Percentiles rank a stretch among this genome's conserved stretches.
Conservation (phyloP, 257 asterid genomes). For the Nemophila menziesii region DNA sequence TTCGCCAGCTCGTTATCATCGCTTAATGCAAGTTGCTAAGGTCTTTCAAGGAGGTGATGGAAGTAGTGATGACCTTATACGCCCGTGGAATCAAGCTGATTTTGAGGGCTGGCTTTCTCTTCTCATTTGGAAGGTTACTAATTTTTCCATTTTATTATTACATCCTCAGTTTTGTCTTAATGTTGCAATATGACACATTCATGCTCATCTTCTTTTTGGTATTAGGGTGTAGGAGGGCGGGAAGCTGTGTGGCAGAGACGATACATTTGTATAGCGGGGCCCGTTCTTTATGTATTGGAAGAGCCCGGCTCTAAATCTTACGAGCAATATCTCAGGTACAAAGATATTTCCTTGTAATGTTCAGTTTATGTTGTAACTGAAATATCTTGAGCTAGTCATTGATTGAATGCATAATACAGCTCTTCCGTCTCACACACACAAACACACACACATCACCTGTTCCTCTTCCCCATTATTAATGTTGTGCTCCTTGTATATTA, state of each 20-base stretch:
- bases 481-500: constrained; percentile 11
- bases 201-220: constrained; percentile 12
- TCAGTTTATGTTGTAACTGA: constrained; percentile 1
- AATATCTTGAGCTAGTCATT: neutral
- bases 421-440: neutral
- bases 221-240: constrained; percentile 95
- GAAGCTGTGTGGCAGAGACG: constrained; percentile 96
- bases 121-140: constrained; percentile 68
- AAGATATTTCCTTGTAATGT: constrained; percentile 3
- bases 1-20: constrained; percentile 97
- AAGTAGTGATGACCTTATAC: constrained; percentile 30
- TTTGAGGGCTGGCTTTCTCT: constrained; percentile 77
- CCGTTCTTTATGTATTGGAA: constrained; percentile 70
- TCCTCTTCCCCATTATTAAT: constrained; percentile 3
- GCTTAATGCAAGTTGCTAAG: constrained; percentile 79
- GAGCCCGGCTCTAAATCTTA: constrained; percentile 66
- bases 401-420: neutral
- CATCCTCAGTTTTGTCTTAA: neutral
- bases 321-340: constrained; percentile 71
- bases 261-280: constrained; percentile 84
- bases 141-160: constrained; percentile 4
- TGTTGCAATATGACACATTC: constrained; percentile 1
- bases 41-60: constrained; percentile 52
- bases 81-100: constrained; percentile 93
- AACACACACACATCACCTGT: neutral